A percentile compares a stretch with the other conserved stretches of the same genome.
Evolutionary conservation across 208 protist genomes (phyloP).

Genomic region (Angomonas deanei): DNA sequence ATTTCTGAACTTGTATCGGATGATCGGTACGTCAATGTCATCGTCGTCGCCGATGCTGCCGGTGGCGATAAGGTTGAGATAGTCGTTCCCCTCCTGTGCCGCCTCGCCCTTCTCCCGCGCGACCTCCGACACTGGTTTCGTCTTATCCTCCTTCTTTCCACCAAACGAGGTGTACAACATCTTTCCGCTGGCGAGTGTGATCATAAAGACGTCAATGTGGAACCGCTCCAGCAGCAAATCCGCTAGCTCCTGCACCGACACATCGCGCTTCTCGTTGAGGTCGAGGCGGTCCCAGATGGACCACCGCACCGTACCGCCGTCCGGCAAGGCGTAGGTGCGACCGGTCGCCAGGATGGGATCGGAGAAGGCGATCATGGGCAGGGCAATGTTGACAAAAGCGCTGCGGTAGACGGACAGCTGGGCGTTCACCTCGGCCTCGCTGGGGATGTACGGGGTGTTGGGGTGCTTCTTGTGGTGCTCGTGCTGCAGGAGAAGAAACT

Average conservation of each 20-base stretch:
- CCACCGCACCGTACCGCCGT: constrained; percentile 65
- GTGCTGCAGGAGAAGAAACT: constrained; percentile 86
- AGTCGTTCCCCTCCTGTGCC: constrained; percentile 53
- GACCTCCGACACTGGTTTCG: constrained; percentile 49
- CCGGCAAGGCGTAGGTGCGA: constrained; percentile 40
- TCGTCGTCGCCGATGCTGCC: constrained; percentile 72
- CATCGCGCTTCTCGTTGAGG: constrained; percentile 88
- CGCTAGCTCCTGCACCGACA: constrained; percentile 93
- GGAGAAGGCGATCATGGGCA: constrained; percentile 95
- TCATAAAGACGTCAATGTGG: constrained; percentile 92
- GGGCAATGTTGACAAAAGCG: constrained; percentile 97
- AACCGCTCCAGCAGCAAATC: constrained; percentile 82
- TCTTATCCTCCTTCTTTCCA: constrained; percentile 67
- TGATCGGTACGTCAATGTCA: constrained; percentile 78
- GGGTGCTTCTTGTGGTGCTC: constrained; percentile 16
- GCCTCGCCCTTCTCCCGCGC: constrained; percentile 53
- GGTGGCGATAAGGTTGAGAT: constrained; percentile 63
- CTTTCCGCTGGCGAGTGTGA: constrained; percentile 77
- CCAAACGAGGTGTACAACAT: constrained; percentile 83
- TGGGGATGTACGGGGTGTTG: constrained; percentile 7
- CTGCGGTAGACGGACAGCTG: constrained; percentile 88
- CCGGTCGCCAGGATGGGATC: constrained; percentile 89
- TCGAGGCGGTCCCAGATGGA: constrained; percentile 97
- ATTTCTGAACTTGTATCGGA: constrained; percentile 65
- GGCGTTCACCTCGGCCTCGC: constrained; percentile 25